Percentiles rank a stretch among this genome's conserved stretches.
Evolutionary conservation across 2,329 filamentous ascomycete genomes (phyloP).

Genomic region (Trematosphaeria pertusa): DNA sequence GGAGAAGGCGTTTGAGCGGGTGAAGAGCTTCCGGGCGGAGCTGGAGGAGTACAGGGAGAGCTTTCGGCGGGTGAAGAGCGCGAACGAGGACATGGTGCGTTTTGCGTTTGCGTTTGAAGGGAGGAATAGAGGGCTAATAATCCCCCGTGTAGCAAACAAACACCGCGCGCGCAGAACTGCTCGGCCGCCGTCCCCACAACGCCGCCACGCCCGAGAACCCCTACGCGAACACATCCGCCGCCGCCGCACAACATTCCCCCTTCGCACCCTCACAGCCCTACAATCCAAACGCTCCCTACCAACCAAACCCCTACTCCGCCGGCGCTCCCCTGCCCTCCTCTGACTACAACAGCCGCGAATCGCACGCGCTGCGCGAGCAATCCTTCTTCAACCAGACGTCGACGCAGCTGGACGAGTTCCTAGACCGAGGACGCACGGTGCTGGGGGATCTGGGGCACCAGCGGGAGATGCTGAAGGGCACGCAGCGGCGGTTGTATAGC

Average conservation of each 20-base stretch:
- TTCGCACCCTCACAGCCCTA: slow-evolving; percentile 40
- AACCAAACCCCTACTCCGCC: slow-evolving; percentile 51
- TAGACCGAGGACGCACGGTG: slow-evolving; percentile 89
- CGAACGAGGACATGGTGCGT: slow-evolving; percentile 74
- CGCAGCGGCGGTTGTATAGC: slow-evolving; percentile 87
- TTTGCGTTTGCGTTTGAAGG: neutral
- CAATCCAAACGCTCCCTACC: slow-evolving; percentile 43
- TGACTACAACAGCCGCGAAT: slow-evolving; percentile 75
- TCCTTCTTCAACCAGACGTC: slow-evolving; percentile 85
- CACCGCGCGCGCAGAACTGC: slow-evolving; percentile 79
- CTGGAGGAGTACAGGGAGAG: slow-evolving; percentile 79
- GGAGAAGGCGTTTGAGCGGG: slow-evolving; percentile 84
- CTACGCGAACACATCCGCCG: slow-evolving; percentile 63
- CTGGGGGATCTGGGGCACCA: slow-evolving; percentile 88
- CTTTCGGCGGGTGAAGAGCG: slow-evolving; percentile 78
- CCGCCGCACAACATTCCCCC: slow-evolving; percentile 30
- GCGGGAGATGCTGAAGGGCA: slow-evolving; percentile 92
- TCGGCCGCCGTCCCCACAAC: slow-evolving; percentile 82
- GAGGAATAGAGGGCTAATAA: slow-evolving; percentile 10
- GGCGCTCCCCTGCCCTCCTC: slow-evolving; percentile 39
- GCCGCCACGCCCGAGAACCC: slow-evolving; percentile 90
- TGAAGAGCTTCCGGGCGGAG: slow-evolving; percentile 85
- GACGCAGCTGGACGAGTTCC: slow-evolving; percentile 88
- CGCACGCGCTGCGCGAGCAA: slow-evolving; percentile 87
- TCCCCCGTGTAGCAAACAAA: slow-evolving; percentile 56